Percentiles rank a stretch among this genome's conserved stretches.
Conservation (phyloP, 2,329 filamentous ascomycete genomes). For the Fusarium sarcochroum region DNA sequence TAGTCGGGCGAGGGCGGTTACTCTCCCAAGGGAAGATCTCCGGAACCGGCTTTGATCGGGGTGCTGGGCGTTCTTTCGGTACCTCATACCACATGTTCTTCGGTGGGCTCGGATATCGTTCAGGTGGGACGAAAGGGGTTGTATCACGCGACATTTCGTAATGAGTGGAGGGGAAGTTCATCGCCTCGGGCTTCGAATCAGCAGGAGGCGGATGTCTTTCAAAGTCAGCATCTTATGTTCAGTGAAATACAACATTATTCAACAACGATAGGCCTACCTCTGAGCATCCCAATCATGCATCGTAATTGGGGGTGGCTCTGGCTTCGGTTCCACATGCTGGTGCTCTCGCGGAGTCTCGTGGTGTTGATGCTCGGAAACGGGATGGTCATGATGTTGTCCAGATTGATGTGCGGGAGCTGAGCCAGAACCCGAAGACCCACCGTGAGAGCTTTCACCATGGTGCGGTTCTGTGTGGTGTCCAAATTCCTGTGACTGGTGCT, state of each 20-base stretch:
- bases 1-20: conserved; percentile 71
- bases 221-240: conserved; percentile 27
- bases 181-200: conserved; percentile 85
- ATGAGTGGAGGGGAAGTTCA: conserved; percentile 81
- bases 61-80: conserved; percentile 73
- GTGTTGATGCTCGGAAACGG: conserved; percentile 37
- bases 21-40: conserved; percentile 94
- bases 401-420: conserved; percentile 53
- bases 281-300: conserved; percentile 68
- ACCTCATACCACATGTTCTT: conserved; percentile 91
- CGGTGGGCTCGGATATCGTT: conserved; percentile 84
- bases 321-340: conserved; percentile 40
- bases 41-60: conserved; percentile 67
- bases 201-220: conserved; percentile 72
- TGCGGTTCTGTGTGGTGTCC: conserved; percentile 35
- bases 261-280: conserved; percentile 56
- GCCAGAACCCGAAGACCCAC: conserved; percentile 34
- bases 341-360: conserved; percentile 36
- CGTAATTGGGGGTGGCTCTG: conserved; percentile 42
- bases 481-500: conserved; percentile 33
- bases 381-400: conserved; percentile 52
- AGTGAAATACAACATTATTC: neutral
- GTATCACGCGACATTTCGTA: conserved; percentile 88
- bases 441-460: conserved; percentile 33
- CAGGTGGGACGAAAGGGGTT: conserved; percentile 81